Percentiles rank a stretch among this genome's conserved stretches.
Conservation (phyloP, 2,329 filamentous ascomycete species). For the Periconia digitata region DNA sequence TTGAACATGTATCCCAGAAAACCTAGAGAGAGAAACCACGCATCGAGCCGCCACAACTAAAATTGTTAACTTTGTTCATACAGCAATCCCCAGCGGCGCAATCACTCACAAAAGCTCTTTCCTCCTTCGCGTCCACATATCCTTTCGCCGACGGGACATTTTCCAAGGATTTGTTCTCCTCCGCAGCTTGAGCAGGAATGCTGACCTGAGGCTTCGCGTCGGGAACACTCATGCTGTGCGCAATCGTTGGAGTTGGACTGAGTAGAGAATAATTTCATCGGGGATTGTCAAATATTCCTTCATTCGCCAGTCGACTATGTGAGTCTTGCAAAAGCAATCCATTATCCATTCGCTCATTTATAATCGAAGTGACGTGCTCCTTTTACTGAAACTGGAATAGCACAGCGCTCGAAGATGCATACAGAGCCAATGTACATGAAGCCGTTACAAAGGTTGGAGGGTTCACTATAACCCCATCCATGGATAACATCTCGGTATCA, state of each 20-base stretch:
- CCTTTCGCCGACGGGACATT: background rate
- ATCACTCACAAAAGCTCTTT: conserved; percentile 5
- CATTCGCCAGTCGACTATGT: too few relatives aligned
- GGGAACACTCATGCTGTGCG: background rate
- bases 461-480: too few relatives aligned
- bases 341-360: background rate
- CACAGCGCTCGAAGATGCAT: too few relatives aligned
- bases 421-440: too few relatives aligned
- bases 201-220: background rate
- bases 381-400: too few relatives aligned
- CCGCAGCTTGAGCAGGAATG: background rate
- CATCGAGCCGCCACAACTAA: conserved; percentile 11
- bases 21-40: conserved; percentile 11
- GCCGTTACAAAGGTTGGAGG: too few relatives aligned
- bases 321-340: background rate
- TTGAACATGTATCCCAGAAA: conserved; percentile 18
- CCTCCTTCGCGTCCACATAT: conserved; percentile 1
- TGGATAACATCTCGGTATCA: too few relatives aligned
- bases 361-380: background rate
- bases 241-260: background rate
- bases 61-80: background rate
- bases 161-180: background rate
- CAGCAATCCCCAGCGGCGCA: too few relatives aligned
- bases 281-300: too few relatives aligned
- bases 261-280: background rate